A percentile compares a stretch with the other conserved stretches of the same genome.
These are phyloP conservation scores for Brassica nigra DNA, from an alignment of 345 rosid genomes.

Conservation along the genomic window DNA sequence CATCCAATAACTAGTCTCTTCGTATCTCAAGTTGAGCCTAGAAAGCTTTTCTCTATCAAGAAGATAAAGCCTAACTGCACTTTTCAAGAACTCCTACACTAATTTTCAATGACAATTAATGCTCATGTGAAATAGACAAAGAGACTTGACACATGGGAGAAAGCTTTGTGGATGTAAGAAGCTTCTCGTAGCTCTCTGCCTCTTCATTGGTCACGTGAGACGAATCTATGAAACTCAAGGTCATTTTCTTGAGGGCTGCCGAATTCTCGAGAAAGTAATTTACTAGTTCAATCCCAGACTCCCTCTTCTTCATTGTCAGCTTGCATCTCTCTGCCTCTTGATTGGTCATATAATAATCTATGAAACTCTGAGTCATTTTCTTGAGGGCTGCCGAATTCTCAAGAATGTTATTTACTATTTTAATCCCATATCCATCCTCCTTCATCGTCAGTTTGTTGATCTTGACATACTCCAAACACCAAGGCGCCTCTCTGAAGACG, in stretches of 20 bases:
- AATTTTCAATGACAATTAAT: not conserved
- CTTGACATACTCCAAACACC: constrained; percentile 19
- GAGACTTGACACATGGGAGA: not conserved
- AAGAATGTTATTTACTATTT: not conserved
- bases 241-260: not conserved
- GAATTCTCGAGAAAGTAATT: not conserved
- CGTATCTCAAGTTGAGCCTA: not conserved
- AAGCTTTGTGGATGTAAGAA: not conserved
- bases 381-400: not conserved
- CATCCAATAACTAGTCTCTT: not conserved
- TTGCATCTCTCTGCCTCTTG: too few relatives aligned
- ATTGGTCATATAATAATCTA: not conserved
- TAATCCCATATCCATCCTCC: not conserved
- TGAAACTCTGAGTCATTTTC: not conserved
- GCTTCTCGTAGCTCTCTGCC: not conserved
- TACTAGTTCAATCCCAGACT: not conserved
- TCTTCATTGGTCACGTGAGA: not conserved
- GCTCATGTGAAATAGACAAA: not conserved
- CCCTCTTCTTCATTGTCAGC: not conserved
- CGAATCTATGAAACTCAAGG: not conserved
- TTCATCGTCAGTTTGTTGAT: not conserved
- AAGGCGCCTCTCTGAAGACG: not conserved
- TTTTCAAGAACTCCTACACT: not conserved
- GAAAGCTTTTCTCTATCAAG: not conserved
- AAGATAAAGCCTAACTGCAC: not conserved